Evolutionary conservation across 768 basidiomycete genomes (phyloP), one percentile per base, ranked within the genome.

Genomic region (Tylopilus plumbeoviolaceoides): DNA sequence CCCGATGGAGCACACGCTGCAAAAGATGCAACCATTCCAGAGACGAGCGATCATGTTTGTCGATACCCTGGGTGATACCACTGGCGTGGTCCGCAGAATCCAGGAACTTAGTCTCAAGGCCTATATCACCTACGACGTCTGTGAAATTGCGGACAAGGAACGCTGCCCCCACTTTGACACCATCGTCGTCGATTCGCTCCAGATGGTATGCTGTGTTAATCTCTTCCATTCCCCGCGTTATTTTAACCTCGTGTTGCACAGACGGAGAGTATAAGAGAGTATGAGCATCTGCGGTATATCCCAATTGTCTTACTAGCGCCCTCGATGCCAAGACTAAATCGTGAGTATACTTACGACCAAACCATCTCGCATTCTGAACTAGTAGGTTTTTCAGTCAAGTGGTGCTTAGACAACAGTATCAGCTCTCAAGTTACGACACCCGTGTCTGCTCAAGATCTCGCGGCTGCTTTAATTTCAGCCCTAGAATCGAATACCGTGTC

Each of bases 351-450:
- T 43, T 4, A 9, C 14, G 23, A 46, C 39, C 28, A 15, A 48
- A 42, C n/a, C 27, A 33, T 46, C 7, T 35, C 28, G 17, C 3
- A n/a, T 14, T 23, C 53, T 59, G 44, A 66, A 47, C 44, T 14
- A 18, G 43, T 40, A 20, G 10, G 3, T 18, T 50, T 51, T 56
- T 51, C 70, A 85, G 92, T 97, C 63, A 95, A 95, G 80, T 94
- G 91, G 87, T 97, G 94, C 68, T 73, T 95, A 48, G 94, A 97
- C 71, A 94, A 95, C 71, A 93, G 93, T 57, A 95, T 99, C 65
- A 90, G 87, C 56, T 89, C 95, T 15, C 93, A 97, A 65, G 85
- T 95, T 60, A 97, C 93, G 1, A 91, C 91, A 1, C 95, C 95
- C 7, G 85, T 92, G 31, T 82, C 84, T 11, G 79, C 87, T 2